phyloP scores from a whole-genome alignment of 768 basidiomycete genomes.

The Lactarius hatsudake region DNA sequence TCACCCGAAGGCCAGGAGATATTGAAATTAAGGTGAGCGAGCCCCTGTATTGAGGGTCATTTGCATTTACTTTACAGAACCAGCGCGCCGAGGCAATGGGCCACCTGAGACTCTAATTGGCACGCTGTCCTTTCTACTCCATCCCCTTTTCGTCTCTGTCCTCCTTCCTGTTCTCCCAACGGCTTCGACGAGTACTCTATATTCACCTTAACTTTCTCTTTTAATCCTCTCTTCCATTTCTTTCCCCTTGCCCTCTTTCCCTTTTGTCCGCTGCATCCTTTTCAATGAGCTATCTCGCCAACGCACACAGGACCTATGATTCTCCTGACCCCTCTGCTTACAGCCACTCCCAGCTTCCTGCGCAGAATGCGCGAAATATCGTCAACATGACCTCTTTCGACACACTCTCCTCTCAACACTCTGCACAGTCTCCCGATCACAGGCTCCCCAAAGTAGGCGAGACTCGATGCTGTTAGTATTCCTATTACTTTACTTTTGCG shows the following conservation, averaged over 20 bases:
- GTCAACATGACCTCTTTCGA: conserved; percentile 35
- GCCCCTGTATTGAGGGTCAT: conserved; percentile 21
- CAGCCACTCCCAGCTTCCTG: conserved; percentile 27
- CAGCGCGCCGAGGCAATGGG: conserved; percentile 13
- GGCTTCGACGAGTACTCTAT: conserved; percentile 23
- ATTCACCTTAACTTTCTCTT: conserved; percentile 23
- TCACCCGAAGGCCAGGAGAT: conserved; percentile 12
- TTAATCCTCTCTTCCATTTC: conserved; percentile 11
- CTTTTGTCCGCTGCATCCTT: conserved; percentile 26
- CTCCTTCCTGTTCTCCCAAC: conserved; percentile 7
- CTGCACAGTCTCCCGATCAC: conserved; percentile 34
- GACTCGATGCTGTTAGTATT: conserved; percentile 71
- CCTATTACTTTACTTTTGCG: conserved; percentile 28
- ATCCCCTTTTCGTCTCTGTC: conserved; percentile 27
- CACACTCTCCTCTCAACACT: conserved; percentile 35
- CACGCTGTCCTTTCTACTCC: conserved; percentile 25
- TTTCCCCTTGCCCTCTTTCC: conserved; percentile 24
- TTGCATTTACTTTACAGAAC: background rate
- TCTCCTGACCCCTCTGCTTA: conserved; percentile 32
- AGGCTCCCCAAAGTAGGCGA: conserved; percentile 49
- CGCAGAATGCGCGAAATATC: conserved; percentile 26
- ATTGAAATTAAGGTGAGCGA: conserved; percentile 26
- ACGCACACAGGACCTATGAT: conserved; percentile 34
- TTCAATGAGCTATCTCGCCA: conserved; percentile 36
- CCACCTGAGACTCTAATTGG: conserved; percentile 23